phyloP scores from a whole-genome alignment of 352 stramenopile genomes.

The Plasmopara muralis region DNA sequence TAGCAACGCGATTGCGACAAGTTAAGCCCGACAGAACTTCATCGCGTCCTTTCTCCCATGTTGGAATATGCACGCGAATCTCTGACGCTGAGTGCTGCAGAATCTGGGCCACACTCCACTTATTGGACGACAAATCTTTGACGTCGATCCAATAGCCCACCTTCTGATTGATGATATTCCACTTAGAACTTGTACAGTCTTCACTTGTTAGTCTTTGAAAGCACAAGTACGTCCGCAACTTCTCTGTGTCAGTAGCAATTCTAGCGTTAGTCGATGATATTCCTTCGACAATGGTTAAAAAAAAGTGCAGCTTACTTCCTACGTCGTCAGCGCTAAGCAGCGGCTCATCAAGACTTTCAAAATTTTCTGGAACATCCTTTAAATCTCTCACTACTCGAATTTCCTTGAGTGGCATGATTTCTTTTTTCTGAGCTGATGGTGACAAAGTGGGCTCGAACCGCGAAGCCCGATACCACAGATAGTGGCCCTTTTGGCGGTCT shows the following conservation, averaged over 20 bases:
- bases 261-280: slow-evolving; percentile 10
- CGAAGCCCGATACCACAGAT: slow-evolving; percentile 53
- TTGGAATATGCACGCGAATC: slow-evolving; percentile 63
- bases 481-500: slow-evolving; percentile 50
- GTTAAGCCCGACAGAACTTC: slow-evolving; percentile 59
- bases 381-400: slow-evolving; percentile 66
- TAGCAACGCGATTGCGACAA: slow-evolving; percentile 56
- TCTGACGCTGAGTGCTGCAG: slow-evolving; percentile 50
- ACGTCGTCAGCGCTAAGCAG: slow-evolving; percentile 35
- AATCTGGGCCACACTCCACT: slow-evolving; percentile 76
- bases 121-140: slow-evolving; percentile 64
- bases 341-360: slow-evolving; percentile 44
- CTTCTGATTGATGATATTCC: slow-evolving; percentile 62
- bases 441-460: slow-evolving; percentile 20
- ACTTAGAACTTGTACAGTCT: slow-evolving; percentile 59
- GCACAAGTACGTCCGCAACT: slow-evolving; percentile 65
- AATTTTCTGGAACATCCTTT: slow-evolving; percentile 62
- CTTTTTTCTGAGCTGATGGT: slow-evolving; percentile 7
- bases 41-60: slow-evolving; percentile 63
- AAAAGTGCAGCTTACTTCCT: slow-evolving; percentile 23
- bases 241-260: slow-evolving; percentile 19
- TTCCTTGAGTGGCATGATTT: slow-evolving; percentile 62
- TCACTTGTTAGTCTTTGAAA: slow-evolving; percentile 56
- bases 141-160: slow-evolving; percentile 79
- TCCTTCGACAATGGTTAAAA: neutral